Evolutionary conservation across 2,329 filamentous ascomycete genomes (phyloP), one percentile per base, ranked within the genome.

Genomic region (Colletotrichum liriopes): DNA sequence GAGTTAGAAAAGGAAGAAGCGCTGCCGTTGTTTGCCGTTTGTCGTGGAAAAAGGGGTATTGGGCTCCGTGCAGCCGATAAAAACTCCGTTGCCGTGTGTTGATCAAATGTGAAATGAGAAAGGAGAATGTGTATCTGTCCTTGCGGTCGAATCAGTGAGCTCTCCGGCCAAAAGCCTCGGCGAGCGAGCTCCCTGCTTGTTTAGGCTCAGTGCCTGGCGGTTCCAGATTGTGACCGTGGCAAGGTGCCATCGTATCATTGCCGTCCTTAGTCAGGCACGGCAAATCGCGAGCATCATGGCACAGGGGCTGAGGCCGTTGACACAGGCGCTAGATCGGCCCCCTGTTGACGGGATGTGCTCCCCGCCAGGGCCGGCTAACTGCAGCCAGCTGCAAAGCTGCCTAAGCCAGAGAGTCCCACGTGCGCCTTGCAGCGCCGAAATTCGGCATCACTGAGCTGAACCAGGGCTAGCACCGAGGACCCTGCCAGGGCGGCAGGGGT

Each of bases 401-500:
- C 61, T 73, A 55, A 71, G 70, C 67, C 60, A 65, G 62, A 67
- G 35, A 18, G 51, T 65, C 61, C 71, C 71, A 73, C 71, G 67
- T 73, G 71, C 55, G 66, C 62, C 62, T 58, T 73, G 71, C 71
- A 73, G 67, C 71, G 37, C 61, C 67, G 58, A 71, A 71, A 58
- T 73, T 73, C 69, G 55, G 56, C 61, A 66, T 56, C 52, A 61
- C 47, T 71, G 65, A 60, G 65, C 65, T 69, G 64, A 55, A 43
- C 69, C 54, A 26, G 43, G 54, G 52, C 59, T 29, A 49, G 66
- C n/a, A 59, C 37, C 39, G 52, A 67, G 37, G 52, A 60, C 58
- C 65, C 65, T 64, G 65, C 54, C 65, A 54, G 37, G 39, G 26
- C 43, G n/a, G 66, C 70, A 69, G 60, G 70, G 70, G 37, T 67